Conservation (phyloP, 2,329 filamentous ascomycete genomes). For the Ilyonectria sp. region DNA sequence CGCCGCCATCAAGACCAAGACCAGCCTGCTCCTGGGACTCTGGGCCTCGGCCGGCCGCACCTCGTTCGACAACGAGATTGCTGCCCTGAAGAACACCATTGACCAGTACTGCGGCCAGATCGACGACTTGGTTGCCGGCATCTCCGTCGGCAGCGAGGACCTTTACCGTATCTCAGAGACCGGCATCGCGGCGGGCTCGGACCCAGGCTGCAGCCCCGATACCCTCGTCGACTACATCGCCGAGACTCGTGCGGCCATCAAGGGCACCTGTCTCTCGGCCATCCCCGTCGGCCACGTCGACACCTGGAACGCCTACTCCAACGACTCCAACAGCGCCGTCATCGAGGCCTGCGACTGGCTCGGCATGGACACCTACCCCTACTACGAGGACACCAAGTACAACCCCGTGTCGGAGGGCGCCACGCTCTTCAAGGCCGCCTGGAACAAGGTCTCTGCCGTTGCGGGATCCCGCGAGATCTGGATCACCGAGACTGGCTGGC, state of each 20-base stretch:
- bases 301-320: conserved; percentile 87
- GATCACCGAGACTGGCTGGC: conserved; percentile 93
- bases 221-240: conserved; percentile 79
- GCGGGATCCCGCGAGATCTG: conserved; percentile 80
- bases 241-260: conserved; percentile 75
- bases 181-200: conserved; percentile 74
- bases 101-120: conserved; percentile 77
- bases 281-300: conserved; percentile 86
- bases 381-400: conserved; percentile 80
- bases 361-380: conserved; percentile 88
- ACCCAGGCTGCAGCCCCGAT: conserved; percentile 74
- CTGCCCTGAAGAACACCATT: conserved; percentile 80
- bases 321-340: conserved; percentile 79
- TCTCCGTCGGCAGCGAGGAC: conserved; percentile 90
- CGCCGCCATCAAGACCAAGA: conserved; percentile 86
- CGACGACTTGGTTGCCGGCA: conserved; percentile 79
- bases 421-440: conserved; percentile 77
- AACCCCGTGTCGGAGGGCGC: conserved; percentile 78
- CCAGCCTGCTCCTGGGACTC: conserved; percentile 83
- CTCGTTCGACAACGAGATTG: conserved; percentile 79
- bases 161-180: conserved; percentile 84
- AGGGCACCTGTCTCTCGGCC: conserved; percentile 71
- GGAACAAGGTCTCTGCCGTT: conserved; percentile 71
- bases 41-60: conserved; percentile 82
- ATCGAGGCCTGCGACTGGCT: conserved; percentile 82